Percentiles rank a stretch among this genome's conserved stretches.
phyloP scores from a whole-genome alignment of 768 basidiomycete genomes.

The Xerocomus potaroensis region DNA sequence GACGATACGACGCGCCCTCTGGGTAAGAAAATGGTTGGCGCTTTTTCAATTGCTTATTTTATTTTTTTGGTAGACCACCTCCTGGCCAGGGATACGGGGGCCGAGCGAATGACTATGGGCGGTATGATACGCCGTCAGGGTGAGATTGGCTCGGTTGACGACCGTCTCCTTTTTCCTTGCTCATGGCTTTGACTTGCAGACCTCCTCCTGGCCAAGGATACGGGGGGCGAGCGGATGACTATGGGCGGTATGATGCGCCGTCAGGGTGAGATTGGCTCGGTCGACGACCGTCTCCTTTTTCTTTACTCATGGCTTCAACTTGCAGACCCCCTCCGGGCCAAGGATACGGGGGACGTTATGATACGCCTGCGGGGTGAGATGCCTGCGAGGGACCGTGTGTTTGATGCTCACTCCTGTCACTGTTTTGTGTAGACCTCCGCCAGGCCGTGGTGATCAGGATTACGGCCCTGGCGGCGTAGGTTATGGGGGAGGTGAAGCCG shows the following conservation, averaged over 20 bases:
- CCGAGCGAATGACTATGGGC: not conserved
- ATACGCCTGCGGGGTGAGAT: constrained; percentile 13
- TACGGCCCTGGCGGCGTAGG: constrained; percentile 3
- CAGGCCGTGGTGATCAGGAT: constrained; percentile 7
- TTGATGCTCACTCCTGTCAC: not conserved
- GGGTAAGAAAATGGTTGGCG: constrained; percentile 5
- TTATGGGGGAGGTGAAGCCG: constrained; percentile 16
- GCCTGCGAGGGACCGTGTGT: not conserved
- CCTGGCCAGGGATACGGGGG: not conserved
- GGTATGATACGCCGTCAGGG: constrained; percentile 9
- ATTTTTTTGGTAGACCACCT: not conserved
- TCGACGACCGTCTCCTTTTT: not conserved
- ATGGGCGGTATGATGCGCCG: constrained; percentile 4
- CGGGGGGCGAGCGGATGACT: not conserved
- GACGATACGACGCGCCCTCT: constrained; percentile 3
- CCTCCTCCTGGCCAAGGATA: constrained; percentile 6
- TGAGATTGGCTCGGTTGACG: not conserved
- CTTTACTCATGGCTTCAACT: not conserved
- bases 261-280: constrained; percentile 8
- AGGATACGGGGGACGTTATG: constrained; percentile 3
- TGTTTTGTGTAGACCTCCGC: constrained; percentile 9
- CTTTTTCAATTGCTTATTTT: not conserved
- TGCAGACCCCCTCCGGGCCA: constrained; percentile 9
- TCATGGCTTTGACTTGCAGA: not conserved
- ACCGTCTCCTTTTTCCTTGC: not conserved